Evolutionary conservation across 345 rosid genomes (phyloP).

Genomic region (Angophora floribunda): DNA sequence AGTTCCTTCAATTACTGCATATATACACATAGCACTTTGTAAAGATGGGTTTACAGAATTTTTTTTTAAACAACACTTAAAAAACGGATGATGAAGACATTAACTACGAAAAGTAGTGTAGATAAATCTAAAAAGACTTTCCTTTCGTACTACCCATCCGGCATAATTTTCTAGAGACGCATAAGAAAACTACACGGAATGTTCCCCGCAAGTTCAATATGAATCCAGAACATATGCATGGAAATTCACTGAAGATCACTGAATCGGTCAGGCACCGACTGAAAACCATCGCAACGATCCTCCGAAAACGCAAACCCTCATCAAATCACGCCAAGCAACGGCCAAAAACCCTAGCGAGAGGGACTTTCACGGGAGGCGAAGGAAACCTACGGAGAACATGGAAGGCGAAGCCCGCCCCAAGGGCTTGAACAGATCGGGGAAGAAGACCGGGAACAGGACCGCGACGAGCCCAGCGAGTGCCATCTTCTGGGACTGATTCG

Average conservation of each 20-base stretch:
- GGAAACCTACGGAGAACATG: constrained; percentile 50
- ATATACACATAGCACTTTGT: neutral
- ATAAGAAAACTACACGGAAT: neutral
- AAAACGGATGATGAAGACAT: neutral
- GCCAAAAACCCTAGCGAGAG: neutral
- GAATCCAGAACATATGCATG: neutral
- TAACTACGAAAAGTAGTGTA: neutral
- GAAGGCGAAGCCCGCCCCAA: constrained; percentile 66
- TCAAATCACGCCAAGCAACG: neutral
- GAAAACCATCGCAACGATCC: neutral
- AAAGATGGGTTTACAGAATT: neutral
- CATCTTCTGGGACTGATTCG: constrained; percentile 25
- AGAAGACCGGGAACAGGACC: constrained; percentile 46
- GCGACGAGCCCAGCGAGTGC: constrained; percentile 38
- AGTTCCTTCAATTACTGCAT: neutral
- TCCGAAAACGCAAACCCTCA: neutral
- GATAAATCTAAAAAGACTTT: neutral
- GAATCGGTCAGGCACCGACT: neutral
- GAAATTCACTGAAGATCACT: neutral
- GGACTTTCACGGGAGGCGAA: neutral
- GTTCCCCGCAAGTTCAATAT: neutral
- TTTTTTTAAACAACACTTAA: neutral
- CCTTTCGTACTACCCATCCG: neutral
- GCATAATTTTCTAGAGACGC: neutral
- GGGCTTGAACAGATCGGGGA: constrained; percentile 55